A percentile compares a stretch with the other conserved stretches of the same genome.
phyloP scores from a whole-genome alignment of 2,329 filamentous ascomycete species.

The Trichoderma afroharzianum region DNA sequence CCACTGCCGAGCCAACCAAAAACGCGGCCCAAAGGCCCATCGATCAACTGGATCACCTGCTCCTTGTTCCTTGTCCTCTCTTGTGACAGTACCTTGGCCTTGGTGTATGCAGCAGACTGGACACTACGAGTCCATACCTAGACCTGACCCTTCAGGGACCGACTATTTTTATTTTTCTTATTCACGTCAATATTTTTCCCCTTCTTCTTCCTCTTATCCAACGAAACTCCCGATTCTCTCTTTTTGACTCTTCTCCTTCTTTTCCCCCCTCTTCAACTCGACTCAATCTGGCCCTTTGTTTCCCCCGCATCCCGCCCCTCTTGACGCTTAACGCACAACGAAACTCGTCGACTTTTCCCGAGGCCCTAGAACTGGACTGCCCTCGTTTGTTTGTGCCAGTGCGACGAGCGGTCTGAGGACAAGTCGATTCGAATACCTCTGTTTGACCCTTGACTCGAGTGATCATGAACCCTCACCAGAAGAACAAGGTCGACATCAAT shows the following conservation, averaged over 20 bases:
- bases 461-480: constrained; percentile 91
- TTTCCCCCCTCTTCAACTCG: neutral
- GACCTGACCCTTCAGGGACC: constrained; percentile 8
- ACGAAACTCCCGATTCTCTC: neutral
- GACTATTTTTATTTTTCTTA: neutral
- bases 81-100: neutral
- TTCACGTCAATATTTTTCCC: neutral
- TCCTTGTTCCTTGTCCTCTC: constrained; percentile 9
- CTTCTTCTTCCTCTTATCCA: neutral
- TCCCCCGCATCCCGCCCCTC: constrained; percentile 1
- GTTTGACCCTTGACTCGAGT: neutral
- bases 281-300: neutral
- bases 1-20: constrained; percentile 5
- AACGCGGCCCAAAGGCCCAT: neutral
- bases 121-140: neutral
- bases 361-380: neutral
- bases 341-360: neutral
- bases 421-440: neutral
- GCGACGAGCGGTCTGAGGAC: neutral
- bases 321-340: neutral
- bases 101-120: neutral
- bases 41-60: constrained; percentile 15
- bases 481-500: constrained; percentile 96
- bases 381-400: neutral
- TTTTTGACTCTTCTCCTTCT: neutral